These are phyloP conservation scores for Tricholoma matsutake DNA, from an alignment of 768 basidiomycete species.

Conservation along the genomic window DNA sequence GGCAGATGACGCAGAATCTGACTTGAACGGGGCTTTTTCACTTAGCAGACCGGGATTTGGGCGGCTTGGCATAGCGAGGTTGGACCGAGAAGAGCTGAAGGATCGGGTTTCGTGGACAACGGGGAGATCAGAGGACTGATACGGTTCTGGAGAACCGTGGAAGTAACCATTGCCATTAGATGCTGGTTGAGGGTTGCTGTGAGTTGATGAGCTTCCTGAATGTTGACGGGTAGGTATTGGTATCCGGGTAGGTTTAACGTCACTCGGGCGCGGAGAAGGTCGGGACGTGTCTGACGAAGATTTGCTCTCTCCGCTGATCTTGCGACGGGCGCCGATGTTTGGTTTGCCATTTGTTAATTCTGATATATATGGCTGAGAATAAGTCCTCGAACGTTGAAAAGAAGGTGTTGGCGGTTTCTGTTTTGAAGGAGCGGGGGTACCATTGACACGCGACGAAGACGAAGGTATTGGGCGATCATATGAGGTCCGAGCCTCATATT, in stretches of 20 bases:
- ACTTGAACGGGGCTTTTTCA: slow-evolving; percentile 61
- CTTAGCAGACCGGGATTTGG: slow-evolving; percentile 51
- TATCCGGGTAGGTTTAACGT: slow-evolving; percentile 49
- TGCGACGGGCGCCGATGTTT: slow-evolving; percentile 27
- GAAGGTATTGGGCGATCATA: slow-evolving; percentile 17
- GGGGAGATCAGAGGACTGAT: slow-evolving; percentile 23
- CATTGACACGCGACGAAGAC: slow-evolving; percentile 27
- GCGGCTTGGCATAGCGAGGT: slow-evolving; percentile 33
- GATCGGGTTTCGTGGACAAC: slow-evolving; percentile 23
- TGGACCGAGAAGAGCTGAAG: slow-evolving; percentile 28
- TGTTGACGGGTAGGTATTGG: slow-evolving; percentile 39
- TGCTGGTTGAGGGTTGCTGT: slow-evolving; percentile 14
- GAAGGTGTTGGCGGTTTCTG: slow-evolving; percentile 29
- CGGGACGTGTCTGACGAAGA: slow-evolving; percentile 13
- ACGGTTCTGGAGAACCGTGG: slow-evolving; percentile 14
- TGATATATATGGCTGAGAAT: slow-evolving; percentile 57
- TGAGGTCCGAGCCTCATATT: slow-evolving; percentile 12
- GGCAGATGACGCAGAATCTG: slow-evolving; percentile 43
- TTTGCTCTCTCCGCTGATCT: slow-evolving; percentile 32
- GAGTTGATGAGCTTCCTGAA: slow-evolving; percentile 22
- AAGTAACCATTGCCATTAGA: slow-evolving; percentile 19
- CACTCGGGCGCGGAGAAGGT: slow-evolving; percentile 43
- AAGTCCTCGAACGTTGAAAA: slow-evolving; percentile 56
- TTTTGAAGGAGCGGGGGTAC: slow-evolving; percentile 26
- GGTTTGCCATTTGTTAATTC: slow-evolving; percentile 31